Base-by-base conservation (phyloP, 306 rosid genomes). In the Phaseolus lunatus region DNA sequence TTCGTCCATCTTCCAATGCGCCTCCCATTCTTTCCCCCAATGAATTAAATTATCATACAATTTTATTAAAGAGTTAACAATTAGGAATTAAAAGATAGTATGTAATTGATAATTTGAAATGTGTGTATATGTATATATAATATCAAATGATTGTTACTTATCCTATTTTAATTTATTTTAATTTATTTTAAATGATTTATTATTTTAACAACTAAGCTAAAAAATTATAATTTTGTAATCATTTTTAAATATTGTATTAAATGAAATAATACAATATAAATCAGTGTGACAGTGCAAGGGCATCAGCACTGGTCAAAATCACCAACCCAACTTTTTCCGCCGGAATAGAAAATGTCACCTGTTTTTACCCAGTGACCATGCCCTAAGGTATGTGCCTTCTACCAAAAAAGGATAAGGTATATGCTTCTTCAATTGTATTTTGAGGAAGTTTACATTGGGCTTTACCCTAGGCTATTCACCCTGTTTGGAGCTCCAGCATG, bases 401-500 rank as follows among this genome's bases (percentile, higher is more conserved):
- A 39, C 44, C 3, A 37, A 39, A 39, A 37, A 37, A 37, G 5
- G 27, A 53, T 8, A 53, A 53, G 13, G 31, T 35, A 43, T 20
- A 22, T 72, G 26, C 62, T 44, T 22, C 35, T 44, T 73, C 57
- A 62, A 71, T 71, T 52, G 4, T 9, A n/a, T 19, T 49, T 49
- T n/a, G 56, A 49, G 10, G 23, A 49, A 49, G 10, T n/a, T 2
- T n/a, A n/a, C 56, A 11, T n/a, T n/a, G 5, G 52, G 9, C 56
- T 49, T 49, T 23, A 50, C 56, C n/a, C n/a, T n/a, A n/a, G n/a
- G n/a, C n/a, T n/a, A n/a, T n/a, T n/a, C n/a, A n/a, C 12, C 57
- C 5, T n/a, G 44, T 45, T 54, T 11, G 47, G 70, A 64, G 14
- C 18, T 78, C 79, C 18, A 87, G 76, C 37, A 77, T 53, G 77